A percentile compares a stretch with the other conserved stretches of the same genome.
Evolutionary conservation across 768 basidiomycete genomes (phyloP).

Genomic region (Lentinula guzmanii): DNA sequence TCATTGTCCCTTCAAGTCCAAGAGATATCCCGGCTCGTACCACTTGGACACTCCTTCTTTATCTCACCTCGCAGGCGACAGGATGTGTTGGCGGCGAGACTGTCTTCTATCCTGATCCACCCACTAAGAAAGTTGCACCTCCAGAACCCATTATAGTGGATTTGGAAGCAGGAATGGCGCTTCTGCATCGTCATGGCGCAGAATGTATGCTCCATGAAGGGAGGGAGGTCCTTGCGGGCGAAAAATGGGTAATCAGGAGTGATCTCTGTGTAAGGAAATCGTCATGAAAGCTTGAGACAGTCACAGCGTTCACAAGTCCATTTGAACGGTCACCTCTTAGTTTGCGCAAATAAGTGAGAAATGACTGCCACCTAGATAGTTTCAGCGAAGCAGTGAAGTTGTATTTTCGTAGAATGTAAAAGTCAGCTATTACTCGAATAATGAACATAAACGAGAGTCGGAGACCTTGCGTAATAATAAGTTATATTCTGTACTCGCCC

Average conservation of each 20-base stretch:
- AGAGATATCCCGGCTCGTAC: neutral
- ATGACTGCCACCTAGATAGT: no score
- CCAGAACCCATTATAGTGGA: neutral
- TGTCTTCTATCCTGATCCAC: conserved; percentile 1
- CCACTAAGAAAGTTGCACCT: neutral
- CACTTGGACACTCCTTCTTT: neutral
- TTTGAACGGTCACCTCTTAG: no score
- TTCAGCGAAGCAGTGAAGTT: no score
- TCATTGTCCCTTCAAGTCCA: neutral
- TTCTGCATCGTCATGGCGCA: neutral
- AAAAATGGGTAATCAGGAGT: conserved; percentile 3
- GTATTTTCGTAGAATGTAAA: no score
- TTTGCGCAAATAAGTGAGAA: no score
- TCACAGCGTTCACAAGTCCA: neutral
- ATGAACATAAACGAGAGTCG: no score
- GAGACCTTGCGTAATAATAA: no score
- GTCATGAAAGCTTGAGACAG: neutral
- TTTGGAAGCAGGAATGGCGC: neutral
- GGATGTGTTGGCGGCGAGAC: conserved; percentile 1
- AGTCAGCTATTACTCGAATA: no score
- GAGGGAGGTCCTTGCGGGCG: neutral
- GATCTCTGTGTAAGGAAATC: neutral
- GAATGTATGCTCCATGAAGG: conserved; percentile 5
- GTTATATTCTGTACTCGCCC: neutral
- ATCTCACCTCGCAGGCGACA: neutral